Conservation (phyloP, 176 grass and related monocot genomes). For the Lolium multiflorum region DNA sequence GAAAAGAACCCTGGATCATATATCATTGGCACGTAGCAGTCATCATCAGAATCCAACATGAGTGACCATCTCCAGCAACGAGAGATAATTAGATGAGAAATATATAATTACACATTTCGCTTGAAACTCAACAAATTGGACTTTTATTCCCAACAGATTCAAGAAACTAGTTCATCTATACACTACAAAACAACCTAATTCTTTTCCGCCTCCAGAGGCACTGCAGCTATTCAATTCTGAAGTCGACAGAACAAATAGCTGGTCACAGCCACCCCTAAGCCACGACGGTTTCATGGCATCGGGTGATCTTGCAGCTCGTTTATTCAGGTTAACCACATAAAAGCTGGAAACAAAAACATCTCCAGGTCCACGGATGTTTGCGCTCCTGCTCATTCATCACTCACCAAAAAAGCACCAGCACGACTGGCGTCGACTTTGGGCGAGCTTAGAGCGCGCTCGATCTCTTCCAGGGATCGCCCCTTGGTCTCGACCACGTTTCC, state of each 20-base stretch:
- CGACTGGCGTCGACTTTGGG: too few species aligned
- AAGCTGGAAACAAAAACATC: not conserved
- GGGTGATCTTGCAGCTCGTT: constrained; percentile 3
- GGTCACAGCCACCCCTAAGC: not conserved
- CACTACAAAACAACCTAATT: constrained; percentile 9
- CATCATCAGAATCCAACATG: not conserved
- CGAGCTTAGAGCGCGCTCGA: constrained; percentile 50
- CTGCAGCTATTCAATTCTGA: constrained; percentile 11
- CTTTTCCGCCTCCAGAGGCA: not conserved
- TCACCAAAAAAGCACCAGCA: too few species aligned
- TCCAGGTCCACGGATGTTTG: not conserved
- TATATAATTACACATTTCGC: not conserved
- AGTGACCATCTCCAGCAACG: not conserved
- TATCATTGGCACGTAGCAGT: not conserved
- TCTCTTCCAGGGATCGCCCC: constrained; percentile 91
- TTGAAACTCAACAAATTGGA: not conserved
- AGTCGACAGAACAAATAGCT: not conserved
- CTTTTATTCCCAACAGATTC: constrained; percentile 29
- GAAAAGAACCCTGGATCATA: too few species aligned
- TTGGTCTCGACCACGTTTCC: constrained; percentile 95
- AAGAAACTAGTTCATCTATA: constrained; percentile 34
- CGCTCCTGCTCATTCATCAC: too few species aligned
- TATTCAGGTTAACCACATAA: constrained; percentile 39
- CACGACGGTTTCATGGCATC: not conserved
- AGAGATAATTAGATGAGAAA: not conserved